These are phyloP conservation scores for Maudiozyma turicensis DNA, from an alignment of 805 yeast species.

Conservation along the genomic window DNA sequence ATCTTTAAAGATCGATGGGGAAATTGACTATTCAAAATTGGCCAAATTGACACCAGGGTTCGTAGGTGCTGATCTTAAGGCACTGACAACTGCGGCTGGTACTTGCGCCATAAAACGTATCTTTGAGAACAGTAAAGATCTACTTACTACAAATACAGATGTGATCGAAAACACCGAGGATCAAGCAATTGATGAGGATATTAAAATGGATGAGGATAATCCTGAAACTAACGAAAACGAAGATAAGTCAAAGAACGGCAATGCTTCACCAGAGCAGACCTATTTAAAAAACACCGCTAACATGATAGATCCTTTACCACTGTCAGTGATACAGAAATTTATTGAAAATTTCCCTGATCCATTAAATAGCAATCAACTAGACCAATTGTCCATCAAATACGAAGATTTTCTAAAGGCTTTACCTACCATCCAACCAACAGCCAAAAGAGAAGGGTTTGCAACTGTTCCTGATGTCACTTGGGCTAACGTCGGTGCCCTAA, in stretches of 20 bases:
- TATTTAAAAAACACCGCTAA: conserved; percentile 27
- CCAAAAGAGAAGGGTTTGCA: conserved; percentile 96
- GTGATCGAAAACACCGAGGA: conserved; percentile 4
- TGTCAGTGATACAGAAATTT: conserved; percentile 65
- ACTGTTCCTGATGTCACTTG: conserved; percentile 97
- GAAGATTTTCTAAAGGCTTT: conserved; percentile 77
- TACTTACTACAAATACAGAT: neutral
- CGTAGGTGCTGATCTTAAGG: conserved; percentile 95
- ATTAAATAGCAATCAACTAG: conserved; percentile 63
- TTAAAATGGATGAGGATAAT: conserved; percentile 2
- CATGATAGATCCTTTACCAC: conserved; percentile 29
- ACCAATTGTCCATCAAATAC: conserved; percentile 62
- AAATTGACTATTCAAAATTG: conserved; percentile 56
- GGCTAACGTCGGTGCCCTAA: conserved; percentile 88
- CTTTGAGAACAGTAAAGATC: conserved; percentile 42
- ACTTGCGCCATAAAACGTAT: conserved; percentile 88
- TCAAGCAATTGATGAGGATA: conserved; percentile 10
- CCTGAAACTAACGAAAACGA: conserved; percentile 5
- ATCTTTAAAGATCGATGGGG: conserved; percentile 56
- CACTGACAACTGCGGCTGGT: conserved; percentile 91
- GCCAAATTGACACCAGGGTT: conserved; percentile 95
- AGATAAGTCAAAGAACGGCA: conserved; percentile 3
- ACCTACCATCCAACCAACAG: conserved; percentile 93
- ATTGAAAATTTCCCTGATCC: conserved; percentile 69
- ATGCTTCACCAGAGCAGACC: neutral